A percentile compares a stretch with the other conserved stretches of the same genome.
Conservation (phyloP, 441 rosid species). For the Euphorbia celastroides region DNA sequence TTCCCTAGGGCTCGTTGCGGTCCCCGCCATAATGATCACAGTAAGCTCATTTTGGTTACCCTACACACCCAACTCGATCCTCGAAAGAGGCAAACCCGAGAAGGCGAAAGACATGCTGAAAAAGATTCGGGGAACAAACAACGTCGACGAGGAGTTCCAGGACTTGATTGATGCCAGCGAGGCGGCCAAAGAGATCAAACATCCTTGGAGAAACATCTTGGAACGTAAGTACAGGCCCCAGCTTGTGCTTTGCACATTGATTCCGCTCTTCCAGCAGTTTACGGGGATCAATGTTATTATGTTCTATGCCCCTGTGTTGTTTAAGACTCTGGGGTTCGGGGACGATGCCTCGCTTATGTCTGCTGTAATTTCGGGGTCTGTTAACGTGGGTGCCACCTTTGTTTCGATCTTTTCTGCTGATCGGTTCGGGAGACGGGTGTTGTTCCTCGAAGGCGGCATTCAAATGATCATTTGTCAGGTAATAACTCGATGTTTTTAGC, state of each 20-base stretch:
- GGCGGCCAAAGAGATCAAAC: conserved; percentile 43
- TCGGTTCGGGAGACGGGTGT: conserved; percentile 41
- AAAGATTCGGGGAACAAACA: conserved; percentile 22
- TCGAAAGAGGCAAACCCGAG: conserved; percentile 31
- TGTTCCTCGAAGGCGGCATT: conserved; percentile 50
- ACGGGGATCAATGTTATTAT: conserved; percentile 53
- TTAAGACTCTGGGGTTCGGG: conserved; percentile 49
- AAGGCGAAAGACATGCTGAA: conserved; percentile 27
- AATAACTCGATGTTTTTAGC: too few species aligned
- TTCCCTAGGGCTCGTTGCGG: conserved; percentile 33
- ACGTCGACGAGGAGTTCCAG: conserved; percentile 35
- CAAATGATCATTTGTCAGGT: too few species aligned
- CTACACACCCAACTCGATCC: conserved; percentile 34
- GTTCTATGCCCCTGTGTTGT: conserved; percentile 54
- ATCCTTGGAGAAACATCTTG: conserved; percentile 50
- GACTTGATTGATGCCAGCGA: conserved; percentile 45
- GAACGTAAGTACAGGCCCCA: conserved; percentile 49
- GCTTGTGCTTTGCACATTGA: conserved; percentile 31
- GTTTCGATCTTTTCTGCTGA: conserved; percentile 45
- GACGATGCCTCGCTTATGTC: conserved; percentile 48
- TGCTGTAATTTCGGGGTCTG: conserved; percentile 45
- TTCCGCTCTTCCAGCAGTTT: conserved; percentile 52
- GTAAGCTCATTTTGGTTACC: conserved; percentile 32
- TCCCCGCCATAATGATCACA: conserved; percentile 32
- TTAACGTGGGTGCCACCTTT: conserved; percentile 40